Percentiles rank a stretch among this genome's conserved stretches.
phyloP scores from a whole-genome alignment of 129 eudicot genomes.

The Helianthus annuus region DNA sequence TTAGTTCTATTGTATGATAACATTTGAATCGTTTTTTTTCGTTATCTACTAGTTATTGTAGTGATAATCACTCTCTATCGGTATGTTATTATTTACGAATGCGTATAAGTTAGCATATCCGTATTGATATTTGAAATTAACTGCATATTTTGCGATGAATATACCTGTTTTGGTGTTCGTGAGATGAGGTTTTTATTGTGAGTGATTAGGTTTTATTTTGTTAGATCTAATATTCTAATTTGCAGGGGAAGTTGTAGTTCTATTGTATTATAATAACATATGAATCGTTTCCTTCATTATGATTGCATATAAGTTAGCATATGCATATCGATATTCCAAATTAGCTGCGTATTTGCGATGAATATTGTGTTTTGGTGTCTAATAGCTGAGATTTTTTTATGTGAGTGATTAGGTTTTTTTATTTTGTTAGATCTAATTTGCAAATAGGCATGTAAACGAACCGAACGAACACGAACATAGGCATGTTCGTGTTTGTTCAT shows the following conservation, averaged over 20 bases:
- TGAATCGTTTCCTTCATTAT: background rate
- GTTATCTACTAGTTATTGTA: too few species aligned
- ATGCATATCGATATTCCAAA: too few species aligned
- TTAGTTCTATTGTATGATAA: conserved; percentile 15
- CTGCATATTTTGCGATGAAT: background rate
- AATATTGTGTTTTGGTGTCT: conserved; percentile 7
- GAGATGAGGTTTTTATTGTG: conserved; percentile 15
- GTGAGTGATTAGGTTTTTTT: conserved; percentile 5
- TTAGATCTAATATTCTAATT: conserved; percentile 51
- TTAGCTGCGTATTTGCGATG: background rate
- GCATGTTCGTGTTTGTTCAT: too few species aligned
- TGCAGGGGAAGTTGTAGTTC: conserved; percentile 18
- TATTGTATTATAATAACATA: conserved; percentile 9
- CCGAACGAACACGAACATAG: too few species aligned
- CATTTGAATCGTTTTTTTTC: conserved; percentile 8
- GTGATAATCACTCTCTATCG: too few species aligned
- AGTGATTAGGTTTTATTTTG: conserved; percentile 10
- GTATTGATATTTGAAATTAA: conserved; percentile 4
- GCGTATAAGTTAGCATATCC: too few species aligned
- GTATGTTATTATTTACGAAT: too few species aligned
- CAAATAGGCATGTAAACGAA: background rate
- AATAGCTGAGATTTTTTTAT: conserved; percentile 12
- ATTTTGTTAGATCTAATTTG: conserved; percentile 41
- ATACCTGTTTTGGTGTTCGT: conserved; percentile 2
- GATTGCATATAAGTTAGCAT: too few species aligned